phyloP scores from a whole-genome alignment of 2,329 filamentous ascomycete genomes.

The Diplodia scrobiculata region DNA sequence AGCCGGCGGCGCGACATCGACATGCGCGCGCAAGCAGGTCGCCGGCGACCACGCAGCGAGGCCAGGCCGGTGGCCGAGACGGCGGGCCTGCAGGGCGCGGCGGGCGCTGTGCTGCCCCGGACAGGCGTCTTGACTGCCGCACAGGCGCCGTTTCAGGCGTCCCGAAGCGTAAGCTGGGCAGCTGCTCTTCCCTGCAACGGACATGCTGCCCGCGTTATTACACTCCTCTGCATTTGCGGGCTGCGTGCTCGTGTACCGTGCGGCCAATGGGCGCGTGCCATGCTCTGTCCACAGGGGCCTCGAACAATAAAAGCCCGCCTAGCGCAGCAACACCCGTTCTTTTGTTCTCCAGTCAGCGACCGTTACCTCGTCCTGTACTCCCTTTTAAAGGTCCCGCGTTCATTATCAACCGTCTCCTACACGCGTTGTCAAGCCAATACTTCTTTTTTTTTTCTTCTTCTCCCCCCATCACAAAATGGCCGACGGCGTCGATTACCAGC shows the following conservation, averaged over 20 bases:
- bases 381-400: conserved; percentile 24
- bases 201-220: background rate
- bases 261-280: no score
- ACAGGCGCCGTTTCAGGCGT: conserved; percentile 19
- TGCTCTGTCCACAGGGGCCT: conserved; percentile 10
- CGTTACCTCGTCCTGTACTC: conserved; percentile 14
- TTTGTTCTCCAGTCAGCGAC: conserved; percentile 22
- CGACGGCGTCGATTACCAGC: background rate
- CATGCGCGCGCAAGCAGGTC: background rate
- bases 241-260: no score
- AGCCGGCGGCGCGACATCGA: background rate
- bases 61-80: background rate
- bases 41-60: no score
- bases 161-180: conserved; percentile 10
- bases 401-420: conserved; percentile 1
- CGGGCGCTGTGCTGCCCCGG: background rate
- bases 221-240: background rate
- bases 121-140: conserved; percentile 2
- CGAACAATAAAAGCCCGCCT: conserved; percentile 7
- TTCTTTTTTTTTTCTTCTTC: background rate
- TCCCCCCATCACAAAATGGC: conserved; percentile 14
- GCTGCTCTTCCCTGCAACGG: conserved; percentile 1
- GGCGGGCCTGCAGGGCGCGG: background rate
- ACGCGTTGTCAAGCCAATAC: conserved; percentile 1
- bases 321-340: background rate